Evolutionary conservation across 1,284 basidiomycete genomes (phyloP).

Genomic region (Agroathelia rolfsii): DNA sequence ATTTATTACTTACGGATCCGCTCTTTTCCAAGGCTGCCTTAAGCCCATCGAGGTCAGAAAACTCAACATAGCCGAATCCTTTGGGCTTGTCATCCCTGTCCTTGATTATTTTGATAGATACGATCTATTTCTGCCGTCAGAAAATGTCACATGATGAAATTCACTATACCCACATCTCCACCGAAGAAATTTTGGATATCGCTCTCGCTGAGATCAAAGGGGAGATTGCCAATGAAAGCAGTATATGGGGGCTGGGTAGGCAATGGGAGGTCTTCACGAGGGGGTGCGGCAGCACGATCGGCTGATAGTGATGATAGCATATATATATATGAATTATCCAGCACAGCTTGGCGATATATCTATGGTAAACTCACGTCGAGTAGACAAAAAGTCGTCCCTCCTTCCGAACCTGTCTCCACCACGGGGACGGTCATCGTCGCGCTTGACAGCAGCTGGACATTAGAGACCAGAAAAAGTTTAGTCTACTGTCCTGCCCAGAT

Average conservation of each 20-base stretch:
- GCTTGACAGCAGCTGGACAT: conserved; percentile 46
- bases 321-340: conserved; percentile 10
- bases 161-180: too few species aligned
- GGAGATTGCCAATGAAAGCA: conserved; percentile 91
- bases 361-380: conserved; percentile 38
- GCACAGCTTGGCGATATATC: conserved; percentile 5
- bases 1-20: conserved; percentile 42
- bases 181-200: conserved; percentile 87
- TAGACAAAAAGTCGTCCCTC: conserved; percentile 53
- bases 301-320: conserved; percentile 25
- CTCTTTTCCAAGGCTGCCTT: conserved; percentile 70
- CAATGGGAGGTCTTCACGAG: conserved; percentile 86
- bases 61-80: conserved; percentile 98
- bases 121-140: conserved; percentile 5
- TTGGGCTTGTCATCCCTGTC: conserved; percentile 90
- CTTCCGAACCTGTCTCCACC: conserved; percentile 43
- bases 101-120: conserved; percentile 76
- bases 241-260: conserved; percentile 95
- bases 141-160: conserved; percentile 36
- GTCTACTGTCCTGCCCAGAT: conserved; percentile 8
- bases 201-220: conserved; percentile 83
- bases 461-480: conserved; percentile 14
- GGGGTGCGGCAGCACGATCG: conserved; percentile 47
- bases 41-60: conserved; percentile 72
- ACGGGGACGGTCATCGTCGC: conserved; percentile 43